Percentiles rank a stretch among this genome's conserved stretches.
Evolutionary conservation across 768 basidiomycete genomes (phyloP).

Genomic region (Mycena indigotica): DNA sequence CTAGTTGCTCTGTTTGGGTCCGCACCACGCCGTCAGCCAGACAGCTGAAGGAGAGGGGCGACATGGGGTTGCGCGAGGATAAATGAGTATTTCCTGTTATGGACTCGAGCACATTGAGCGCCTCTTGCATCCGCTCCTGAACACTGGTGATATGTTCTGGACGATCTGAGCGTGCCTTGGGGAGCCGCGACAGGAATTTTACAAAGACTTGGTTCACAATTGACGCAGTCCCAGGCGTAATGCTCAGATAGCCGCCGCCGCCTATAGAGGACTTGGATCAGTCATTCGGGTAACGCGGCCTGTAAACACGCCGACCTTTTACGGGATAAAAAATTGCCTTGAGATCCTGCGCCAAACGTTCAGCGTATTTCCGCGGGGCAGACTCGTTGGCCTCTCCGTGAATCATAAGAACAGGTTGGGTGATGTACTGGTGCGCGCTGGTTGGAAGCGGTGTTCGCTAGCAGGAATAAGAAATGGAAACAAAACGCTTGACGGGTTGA

Average conservation of each 20-base stretch:
- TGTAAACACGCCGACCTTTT: slow-evolving; percentile 48
- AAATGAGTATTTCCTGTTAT: slow-evolving; percentile 50
- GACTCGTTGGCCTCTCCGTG: slow-evolving; percentile 65
- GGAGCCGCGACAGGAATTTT: slow-evolving; percentile 62
- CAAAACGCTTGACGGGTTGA: not conserved
- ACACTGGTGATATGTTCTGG: slow-evolving; percentile 35
- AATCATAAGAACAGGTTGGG: slow-evolving; percentile 66
- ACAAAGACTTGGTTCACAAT: slow-evolving; percentile 64
- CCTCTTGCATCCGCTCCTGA: slow-evolving; percentile 54
- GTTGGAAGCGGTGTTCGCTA: slow-evolving; percentile 59
- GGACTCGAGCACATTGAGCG: slow-evolving; percentile 55
- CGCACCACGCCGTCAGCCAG: slow-evolving; percentile 53
- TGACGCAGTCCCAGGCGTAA: slow-evolving; percentile 58
- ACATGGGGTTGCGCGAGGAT: slow-evolving; percentile 54
- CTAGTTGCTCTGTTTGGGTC: slow-evolving; percentile 53
- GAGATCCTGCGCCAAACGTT: slow-evolving; percentile 52
- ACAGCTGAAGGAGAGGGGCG: slow-evolving; percentile 69
- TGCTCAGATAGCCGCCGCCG: slow-evolving; percentile 54
- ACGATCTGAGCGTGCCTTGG: slow-evolving; percentile 53
- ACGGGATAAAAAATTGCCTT: slow-evolving; percentile 59
- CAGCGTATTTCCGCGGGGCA: slow-evolving; percentile 58
- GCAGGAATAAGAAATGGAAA: not conserved
- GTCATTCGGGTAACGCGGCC: not conserved
- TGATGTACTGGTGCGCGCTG: slow-evolving; percentile 53
- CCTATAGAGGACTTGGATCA: slow-evolving; percentile 36